A percentile compares a stretch with the other conserved stretches of the same genome.
These are phyloP conservation scores for Apiospora arundinis DNA, from an alignment of 2,329 filamentous ascomycete genomes.

Conservation along the genomic window DNA sequence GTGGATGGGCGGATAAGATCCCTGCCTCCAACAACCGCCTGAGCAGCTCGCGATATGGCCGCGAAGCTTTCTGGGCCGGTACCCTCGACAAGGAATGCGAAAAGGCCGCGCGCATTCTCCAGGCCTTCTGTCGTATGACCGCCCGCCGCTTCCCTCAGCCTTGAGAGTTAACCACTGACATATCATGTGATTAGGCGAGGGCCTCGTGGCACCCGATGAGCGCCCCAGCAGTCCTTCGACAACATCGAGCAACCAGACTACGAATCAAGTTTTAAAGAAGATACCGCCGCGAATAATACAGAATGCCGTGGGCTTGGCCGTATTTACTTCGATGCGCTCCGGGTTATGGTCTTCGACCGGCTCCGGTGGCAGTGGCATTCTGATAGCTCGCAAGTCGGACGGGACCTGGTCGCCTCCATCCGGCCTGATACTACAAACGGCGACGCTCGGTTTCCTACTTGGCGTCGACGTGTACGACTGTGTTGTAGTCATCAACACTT, in stretches of 20 bases:
- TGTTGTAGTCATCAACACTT: constrained; percentile 89
- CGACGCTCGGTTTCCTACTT: constrained; percentile 85
- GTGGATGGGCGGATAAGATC: constrained; percentile 52
- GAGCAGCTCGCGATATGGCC: constrained; percentile 68
- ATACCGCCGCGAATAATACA: constrained; percentile 87
- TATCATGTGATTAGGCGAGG: constrained; percentile 52
- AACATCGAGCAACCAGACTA: constrained; percentile 51
- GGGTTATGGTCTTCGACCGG: constrained; percentile 85
- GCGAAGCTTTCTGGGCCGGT: constrained; percentile 84
- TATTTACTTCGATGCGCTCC: constrained; percentile 95
- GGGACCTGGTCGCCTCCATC: constrained; percentile 92
- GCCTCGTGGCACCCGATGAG: constrained; percentile 57
- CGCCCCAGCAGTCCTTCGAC: constrained; percentile 40
- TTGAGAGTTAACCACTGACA: background rate
- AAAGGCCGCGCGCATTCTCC: constrained; percentile 87
- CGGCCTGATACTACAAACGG: constrained; percentile 88
- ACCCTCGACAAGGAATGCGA: constrained; percentile 88
- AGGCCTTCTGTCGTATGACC: constrained; percentile 83
- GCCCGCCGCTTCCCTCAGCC: constrained; percentile 20
- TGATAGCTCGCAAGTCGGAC: constrained; percentile 83
- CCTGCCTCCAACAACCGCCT: constrained; percentile 71
- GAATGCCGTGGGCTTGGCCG: constrained; percentile 87
- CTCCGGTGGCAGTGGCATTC: constrained; percentile 85
- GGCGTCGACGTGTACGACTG: constrained; percentile 97
- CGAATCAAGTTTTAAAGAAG: constrained; percentile 70